Base-by-base conservation (phyloP, 345 rosid genomes). In the Noccaea bulbosa region DNA sequence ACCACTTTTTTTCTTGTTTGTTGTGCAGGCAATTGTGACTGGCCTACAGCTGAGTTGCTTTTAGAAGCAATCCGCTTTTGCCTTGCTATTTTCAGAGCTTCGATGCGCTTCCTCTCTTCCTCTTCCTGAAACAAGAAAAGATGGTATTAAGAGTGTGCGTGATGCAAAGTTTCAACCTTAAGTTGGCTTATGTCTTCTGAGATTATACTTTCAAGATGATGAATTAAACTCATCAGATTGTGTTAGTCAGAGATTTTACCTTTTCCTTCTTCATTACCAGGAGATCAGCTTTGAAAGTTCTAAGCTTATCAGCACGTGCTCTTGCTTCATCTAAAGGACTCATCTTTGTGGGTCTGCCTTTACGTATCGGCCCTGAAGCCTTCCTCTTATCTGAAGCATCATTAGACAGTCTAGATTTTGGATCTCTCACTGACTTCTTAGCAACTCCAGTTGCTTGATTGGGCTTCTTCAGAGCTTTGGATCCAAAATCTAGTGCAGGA, bases 221-320 rank as follows among this genome's bases (percentile, higher is more conserved):
- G 22, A 35, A 32, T 43, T 3, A 17, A 7, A 27, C 47, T 9
- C 22, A 45, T 46, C 50, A 37, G 27, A 38, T 12, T 38, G 51
- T 27, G 64, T 37, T 3, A 48, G 41, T 11, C 1, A 24, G 1
- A 54, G 7, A 16, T 69, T 15, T 38, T 76, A 94, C 98, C 92
- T 87, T 90, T 76, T 92, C 96, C 81, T 90, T 95, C 84, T 90
- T 95, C 79, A 95, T 67, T 80, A 92, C 92, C 90, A 84, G 90
- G 62, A 95, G 89, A 74, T 95, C 99, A 76, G 96, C 96, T 83
- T 95, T 95, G 69, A 78, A 95, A 49, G 74, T 80, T 77, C 99
- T 90, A 53, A 95, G 87, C 77, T 75, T 87, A 73, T 95, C 98
- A 65, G 99, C 99, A 22, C 99, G 98, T 14, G 86, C 93, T 78